Percentiles rank a stretch among this genome's conserved stretches.
Conservation (phyloP, 2,329 filamentous ascomycete genomes). For the Cladophialophora yegresii region DNA sequence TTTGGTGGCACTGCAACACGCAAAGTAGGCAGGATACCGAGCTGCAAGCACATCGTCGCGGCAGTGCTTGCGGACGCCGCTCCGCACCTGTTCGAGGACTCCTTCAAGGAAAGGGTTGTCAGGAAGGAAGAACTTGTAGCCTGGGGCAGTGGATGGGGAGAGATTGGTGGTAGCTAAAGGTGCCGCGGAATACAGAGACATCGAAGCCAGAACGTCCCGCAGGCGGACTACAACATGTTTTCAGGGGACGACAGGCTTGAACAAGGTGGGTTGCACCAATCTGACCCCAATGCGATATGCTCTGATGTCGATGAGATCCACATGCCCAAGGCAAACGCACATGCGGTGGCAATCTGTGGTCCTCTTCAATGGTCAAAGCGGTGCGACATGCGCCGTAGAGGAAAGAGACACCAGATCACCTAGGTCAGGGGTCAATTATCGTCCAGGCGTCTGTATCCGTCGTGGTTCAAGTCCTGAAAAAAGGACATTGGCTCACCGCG, state of each 20-base stretch:
- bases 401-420: not conserved
- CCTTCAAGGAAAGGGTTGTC: conserved; percentile 59
- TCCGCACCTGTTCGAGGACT: conserved; percentile 56
- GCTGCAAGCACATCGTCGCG: conserved; percentile 90
- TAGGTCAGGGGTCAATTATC: not conserved
- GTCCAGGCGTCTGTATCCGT: not conserved
- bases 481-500: not conserved
- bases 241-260: not conserved
- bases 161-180: conserved; percentile 34
- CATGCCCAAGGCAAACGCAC: too few relatives aligned
- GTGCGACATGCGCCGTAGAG: not conserved
- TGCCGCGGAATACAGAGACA: not conserved
- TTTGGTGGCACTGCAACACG: conserved; percentile 45
- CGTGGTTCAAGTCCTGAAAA: not conserved
- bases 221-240: not conserved
- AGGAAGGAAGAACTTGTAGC: conserved; percentile 71
- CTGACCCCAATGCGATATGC: not conserved
- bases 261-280: not conserved
- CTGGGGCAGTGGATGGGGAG: conserved; percentile 57
- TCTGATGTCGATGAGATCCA: not conserved
- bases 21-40: conserved; percentile 46
- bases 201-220: not conserved
- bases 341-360: not conserved
- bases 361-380: not conserved
- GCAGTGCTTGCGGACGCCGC: conserved; percentile 74